A percentile compares a stretch with the other conserved stretches of the same genome.
phyloP scores from a whole-genome alignment of 108 stramenopile species.

The Skeletonema marinoi region DNA sequence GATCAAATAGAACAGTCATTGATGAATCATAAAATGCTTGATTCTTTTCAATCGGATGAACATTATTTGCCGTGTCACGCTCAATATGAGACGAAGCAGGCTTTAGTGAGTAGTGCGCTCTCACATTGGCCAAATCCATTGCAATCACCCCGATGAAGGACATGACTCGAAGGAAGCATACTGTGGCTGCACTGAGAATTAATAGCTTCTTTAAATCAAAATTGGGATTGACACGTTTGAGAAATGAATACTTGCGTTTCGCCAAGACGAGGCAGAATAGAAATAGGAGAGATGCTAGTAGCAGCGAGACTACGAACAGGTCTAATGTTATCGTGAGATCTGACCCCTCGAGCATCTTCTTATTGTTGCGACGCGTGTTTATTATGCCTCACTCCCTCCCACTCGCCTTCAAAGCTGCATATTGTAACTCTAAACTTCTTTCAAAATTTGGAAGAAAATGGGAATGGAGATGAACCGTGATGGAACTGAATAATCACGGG shows the following conservation, averaged over 20 bases:
- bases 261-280: slow-evolving; percentile 55
- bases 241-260: slow-evolving; percentile 45
- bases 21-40: slow-evolving; percentile 86
- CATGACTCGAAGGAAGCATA: slow-evolving; percentile 80
- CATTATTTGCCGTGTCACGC: slow-evolving; percentile 4
- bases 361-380: neutral
- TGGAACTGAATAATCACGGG: too few species aligned
- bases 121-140: slow-evolving; percentile 77
- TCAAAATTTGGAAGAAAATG: too few species aligned
- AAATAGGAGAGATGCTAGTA: slow-evolving; percentile 56
- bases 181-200: slow-evolving; percentile 74
- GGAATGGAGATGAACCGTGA: too few species aligned
- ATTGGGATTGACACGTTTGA: slow-evolving; percentile 33
- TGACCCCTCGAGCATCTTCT: slow-evolving; percentile 17
- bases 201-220: slow-evolving; percentile 75
- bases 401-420: too few species aligned
- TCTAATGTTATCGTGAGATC: slow-evolving; percentile 54
- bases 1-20: slow-evolving; percentile 83
- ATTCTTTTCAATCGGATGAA: slow-evolving; percentile 45
- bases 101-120: slow-evolving; percentile 61
- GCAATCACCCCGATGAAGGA: slow-evolving; percentile 79
- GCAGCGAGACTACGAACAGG: slow-evolving; percentile 54
- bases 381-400: too few species aligned
- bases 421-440: too few species aligned
- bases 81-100: slow-evolving; percentile 23